These are phyloP conservation scores for Acer campestre DNA, from an alignment of 345 rosid species.

Conservation along the genomic window DNA sequence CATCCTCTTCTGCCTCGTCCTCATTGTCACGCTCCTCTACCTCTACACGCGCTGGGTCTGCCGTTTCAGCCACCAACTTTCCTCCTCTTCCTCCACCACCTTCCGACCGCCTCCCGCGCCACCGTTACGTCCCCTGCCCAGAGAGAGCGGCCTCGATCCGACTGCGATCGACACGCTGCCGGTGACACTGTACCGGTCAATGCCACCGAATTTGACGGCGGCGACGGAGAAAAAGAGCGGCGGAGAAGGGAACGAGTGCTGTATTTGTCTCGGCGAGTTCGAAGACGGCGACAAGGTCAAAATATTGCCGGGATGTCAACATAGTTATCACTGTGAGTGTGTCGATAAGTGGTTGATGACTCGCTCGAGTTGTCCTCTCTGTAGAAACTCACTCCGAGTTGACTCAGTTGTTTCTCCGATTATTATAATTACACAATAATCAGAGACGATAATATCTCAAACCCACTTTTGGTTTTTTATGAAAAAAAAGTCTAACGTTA, in stretches of 20 bases:
- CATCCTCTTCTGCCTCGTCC: constrained; percentile 30
- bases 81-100: neutral
- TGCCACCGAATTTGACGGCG: neutral
- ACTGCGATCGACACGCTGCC: constrained; percentile 30
- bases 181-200: constrained; percentile 15
- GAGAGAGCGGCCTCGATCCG: constrained; percentile 27
- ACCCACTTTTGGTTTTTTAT: neutral
- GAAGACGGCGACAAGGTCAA: constrained; percentile 77
- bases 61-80: neutral
- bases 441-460: neutral
- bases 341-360: constrained; percentile 67
- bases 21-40: constrained; percentile 36
- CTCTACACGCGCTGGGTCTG: constrained; percentile 47
- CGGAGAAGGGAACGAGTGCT: constrained; percentile 42
- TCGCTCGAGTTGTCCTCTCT: constrained; percentile 76
- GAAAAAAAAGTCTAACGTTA: no score
- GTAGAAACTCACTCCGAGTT: constrained; percentile 46
- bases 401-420: constrained; percentile 27
- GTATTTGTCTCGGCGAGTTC: constrained; percentile 65
- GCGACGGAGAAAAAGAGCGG: neutral
- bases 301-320: constrained; percentile 63
- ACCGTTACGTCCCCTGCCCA: neutral
- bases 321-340: constrained; percentile 64
- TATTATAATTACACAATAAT: constrained; percentile 17
- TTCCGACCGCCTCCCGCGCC: constrained; percentile 12